Base-by-base conservation (phyloP, 257 asterid species). In the Verbena officinalis region DNA sequence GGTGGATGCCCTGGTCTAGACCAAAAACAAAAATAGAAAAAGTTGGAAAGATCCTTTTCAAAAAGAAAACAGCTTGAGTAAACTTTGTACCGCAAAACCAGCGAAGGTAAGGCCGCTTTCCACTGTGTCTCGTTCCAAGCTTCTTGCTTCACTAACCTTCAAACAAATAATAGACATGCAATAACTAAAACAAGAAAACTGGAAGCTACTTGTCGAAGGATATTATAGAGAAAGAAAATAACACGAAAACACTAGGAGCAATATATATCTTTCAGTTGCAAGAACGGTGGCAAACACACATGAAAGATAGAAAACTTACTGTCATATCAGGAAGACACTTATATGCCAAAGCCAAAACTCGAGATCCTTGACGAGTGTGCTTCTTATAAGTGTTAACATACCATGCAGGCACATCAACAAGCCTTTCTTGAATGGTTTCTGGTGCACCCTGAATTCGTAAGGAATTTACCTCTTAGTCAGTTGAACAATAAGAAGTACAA, bases 281-380 rank as follows among this genome's bases (percentile, higher is more conserved):
- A n/a, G n/a, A n/a, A n/a, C n/a, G n/a, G n/a, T n/a, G n/a, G n/a
- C n/a, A n/a, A n/a, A n/a, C n/a, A n/a, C n/a, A n/a, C n/a, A n/a
- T n/a, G n/a, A n/a, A 27, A 27, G 65, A 58, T 12, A 59, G 55
- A 43, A 64, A 45, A 46, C 90, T 77, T 90, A 93, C 99, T 76
- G 97, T 82, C 99, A 93, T 87, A 23, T 93, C 99, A 38, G 96
- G 95, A 72, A 93, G 95, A 72, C 94, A 64, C 77, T 83, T 90
- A 83, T 82, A 90, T 62, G 97, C 99, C 80, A 93, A 77, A 56
- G 99, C 95, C 87, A 93, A 68, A 53, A 93, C 97, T 65, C 97
- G 97, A 62, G 99, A 93, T 75, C 99, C 99, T 78, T 93, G 99
- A 39, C 96, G 97, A 49, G 99, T 93, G 76, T 87, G 84, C 72